phyloP scores from a whole-genome alignment of 2,329 filamentous ascomycete genomes.

The Trichoderma harzianum region DNA sequence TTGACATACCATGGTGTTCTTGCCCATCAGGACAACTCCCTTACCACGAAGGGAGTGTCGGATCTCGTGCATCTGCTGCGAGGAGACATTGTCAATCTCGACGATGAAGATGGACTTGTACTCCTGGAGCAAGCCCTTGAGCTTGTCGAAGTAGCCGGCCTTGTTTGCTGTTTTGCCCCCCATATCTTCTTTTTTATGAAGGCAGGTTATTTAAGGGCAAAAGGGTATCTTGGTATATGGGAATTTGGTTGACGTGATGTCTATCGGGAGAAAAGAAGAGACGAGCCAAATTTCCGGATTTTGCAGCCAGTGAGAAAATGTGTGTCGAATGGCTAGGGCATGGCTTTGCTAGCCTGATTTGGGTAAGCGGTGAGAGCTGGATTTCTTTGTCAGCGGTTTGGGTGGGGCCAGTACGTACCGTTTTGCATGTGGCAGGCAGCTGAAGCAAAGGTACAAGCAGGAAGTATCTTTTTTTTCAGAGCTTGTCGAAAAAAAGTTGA shows the following conservation, averaged over 20 bases:
- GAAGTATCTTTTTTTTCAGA: constrained; percentile 14
- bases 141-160: constrained; percentile 98
- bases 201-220: constrained; percentile 98
- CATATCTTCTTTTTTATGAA: constrained; percentile 95
- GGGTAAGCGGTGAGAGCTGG: constrained; percentile 9
- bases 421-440: not conserved
- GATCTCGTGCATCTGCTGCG: constrained; percentile 99
- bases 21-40: constrained; percentile 97
- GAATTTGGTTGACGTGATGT: constrained; percentile 26
- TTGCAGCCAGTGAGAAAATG: constrained; percentile 27
- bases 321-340: constrained; percentile 40
- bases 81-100: constrained; percentile 98
- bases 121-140: constrained; percentile 93
- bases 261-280: constrained; percentile 21
- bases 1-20: constrained; percentile 93
- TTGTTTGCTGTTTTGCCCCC: constrained; percentile 96
- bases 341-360: constrained; percentile 27
- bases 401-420: constrained; percentile 2
- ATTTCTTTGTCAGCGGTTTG: constrained; percentile 9
- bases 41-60: constrained; percentile 84
- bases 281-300: constrained; percentile 24
- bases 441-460: constrained; percentile 1
- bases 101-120: constrained; percentile 99
- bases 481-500: constrained; percentile 3
- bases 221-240: constrained; percentile 27